phyloP scores from a whole-genome alignment of 352 stramenopile species.

The Pilasporangium apinafurcum region DNA sequence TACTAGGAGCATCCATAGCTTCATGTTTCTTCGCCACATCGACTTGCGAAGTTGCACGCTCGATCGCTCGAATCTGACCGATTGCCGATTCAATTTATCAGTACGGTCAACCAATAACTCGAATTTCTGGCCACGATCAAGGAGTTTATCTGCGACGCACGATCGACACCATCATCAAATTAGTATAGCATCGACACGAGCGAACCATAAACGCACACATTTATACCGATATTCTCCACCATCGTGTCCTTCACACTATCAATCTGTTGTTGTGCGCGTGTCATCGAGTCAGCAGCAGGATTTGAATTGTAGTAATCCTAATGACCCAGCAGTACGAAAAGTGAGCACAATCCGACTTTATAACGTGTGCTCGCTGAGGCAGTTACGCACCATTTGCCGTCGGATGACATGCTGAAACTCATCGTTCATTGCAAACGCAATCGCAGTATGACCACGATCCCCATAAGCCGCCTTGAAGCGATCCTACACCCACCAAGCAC shows the following conservation, averaged over 20 bases:
- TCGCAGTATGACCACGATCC: constrained; percentile 79
- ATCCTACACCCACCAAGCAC: constrained; percentile 11
- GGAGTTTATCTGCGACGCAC: constrained; percentile 87
- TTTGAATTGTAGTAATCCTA: constrained; percentile 85
- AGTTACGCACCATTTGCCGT: constrained; percentile 80
- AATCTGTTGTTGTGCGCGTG: constrained; percentile 92
- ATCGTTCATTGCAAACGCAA: constrained; percentile 98
- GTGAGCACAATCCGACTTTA: neutral
- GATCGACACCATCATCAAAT: neutral
- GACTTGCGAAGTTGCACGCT: constrained; percentile 83
- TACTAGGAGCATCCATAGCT: constrained; percentile 80
- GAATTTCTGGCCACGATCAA: constrained; percentile 98
- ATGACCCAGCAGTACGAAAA: neutral
- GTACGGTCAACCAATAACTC: constrained; percentile 90
- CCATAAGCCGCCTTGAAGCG: constrained; percentile 86
- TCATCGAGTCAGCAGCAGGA: constrained; percentile 90
- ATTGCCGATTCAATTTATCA: constrained; percentile 96
- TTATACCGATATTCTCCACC: constrained; percentile 96
- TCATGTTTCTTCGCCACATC: constrained; percentile 88
- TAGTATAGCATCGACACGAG: too few relatives aligned
- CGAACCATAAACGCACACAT: neutral
- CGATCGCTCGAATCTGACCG: constrained; percentile 95
- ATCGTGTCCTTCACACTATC: constrained; percentile 98
- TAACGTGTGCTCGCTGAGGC: neutral
- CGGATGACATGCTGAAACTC: constrained; percentile 94